These are phyloP conservation scores for Sugiyamaella sp. DNA, from an alignment of 1,139 yeast species.

Conservation along the genomic window DNA sequence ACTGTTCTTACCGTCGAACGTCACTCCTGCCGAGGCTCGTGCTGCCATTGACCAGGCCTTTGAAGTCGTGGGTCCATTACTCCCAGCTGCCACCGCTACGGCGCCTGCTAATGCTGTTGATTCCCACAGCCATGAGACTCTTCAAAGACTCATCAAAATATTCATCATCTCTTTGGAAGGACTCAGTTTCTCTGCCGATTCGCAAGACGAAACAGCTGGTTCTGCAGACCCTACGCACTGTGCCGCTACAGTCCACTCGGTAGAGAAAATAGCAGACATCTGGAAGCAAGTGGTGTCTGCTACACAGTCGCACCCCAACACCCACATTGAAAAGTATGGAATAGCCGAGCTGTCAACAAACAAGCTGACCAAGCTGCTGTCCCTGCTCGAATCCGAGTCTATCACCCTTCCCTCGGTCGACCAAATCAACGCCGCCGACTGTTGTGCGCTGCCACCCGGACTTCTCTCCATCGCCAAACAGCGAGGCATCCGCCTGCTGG, in stretches of 20 bases:
- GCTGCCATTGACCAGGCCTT: conserved; percentile 6
- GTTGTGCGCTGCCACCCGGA: conserved; percentile 41
- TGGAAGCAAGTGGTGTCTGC: conserved; percentile 32
- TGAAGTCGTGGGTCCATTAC: background rate
- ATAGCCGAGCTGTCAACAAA: conserved; percentile 38
- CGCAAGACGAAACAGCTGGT: conserved; percentile 25
- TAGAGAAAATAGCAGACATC: conserved; percentile 27
- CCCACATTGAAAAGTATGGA: conserved; percentile 32
- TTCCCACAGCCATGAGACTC: too few species aligned
- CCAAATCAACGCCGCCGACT: conserved; percentile 41
- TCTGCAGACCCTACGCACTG: background rate
- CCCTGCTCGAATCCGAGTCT: conserved; percentile 19
- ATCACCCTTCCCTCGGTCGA: conserved; percentile 32
- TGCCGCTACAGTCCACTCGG: conserved; percentile 10
- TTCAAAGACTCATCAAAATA: conserved; percentile 25
- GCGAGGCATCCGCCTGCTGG: conserved; percentile 36
- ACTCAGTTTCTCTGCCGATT: conserved; percentile 33
- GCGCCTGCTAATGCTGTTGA: too few species aligned
- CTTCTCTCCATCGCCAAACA: conserved; percentile 34
- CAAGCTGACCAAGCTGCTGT: conserved; percentile 30
- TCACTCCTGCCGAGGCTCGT: conserved; percentile 21
- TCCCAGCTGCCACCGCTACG: conserved; percentile 7
- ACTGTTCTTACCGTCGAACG: conserved; percentile 32
- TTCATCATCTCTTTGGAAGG: conserved; percentile 37
- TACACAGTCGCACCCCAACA: conserved; percentile 14